A percentile compares a stretch with the other conserved stretches of the same genome.
These are phyloP conservation scores for Aureobasidium subglaciale DNA, from an alignment of 2,329 filamentous ascomycete species.

Conservation along the genomic window DNA sequence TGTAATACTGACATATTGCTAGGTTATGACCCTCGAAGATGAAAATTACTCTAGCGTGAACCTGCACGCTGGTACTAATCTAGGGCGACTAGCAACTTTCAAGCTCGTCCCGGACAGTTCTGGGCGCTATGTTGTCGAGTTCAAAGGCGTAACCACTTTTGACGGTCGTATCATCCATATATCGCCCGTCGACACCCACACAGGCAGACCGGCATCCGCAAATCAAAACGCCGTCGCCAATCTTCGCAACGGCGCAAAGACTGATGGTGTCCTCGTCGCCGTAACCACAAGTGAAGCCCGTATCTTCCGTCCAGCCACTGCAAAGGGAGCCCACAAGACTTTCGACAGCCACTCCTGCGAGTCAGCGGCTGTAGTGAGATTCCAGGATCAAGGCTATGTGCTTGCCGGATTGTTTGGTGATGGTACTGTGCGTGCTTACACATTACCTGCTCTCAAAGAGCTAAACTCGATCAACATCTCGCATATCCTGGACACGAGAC, in stretches of 20 bases:
- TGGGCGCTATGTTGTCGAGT: conserved; percentile 63
- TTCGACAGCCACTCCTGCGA: conserved; percentile 83
- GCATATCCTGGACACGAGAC: conserved; percentile 63
- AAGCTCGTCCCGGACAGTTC: conserved; percentile 71
- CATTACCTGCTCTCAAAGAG: conserved; percentile 82
- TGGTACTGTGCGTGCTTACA: conserved; percentile 69
- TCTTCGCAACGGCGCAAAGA: conserved; percentile 64
- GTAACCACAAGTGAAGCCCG: conserved; percentile 69
- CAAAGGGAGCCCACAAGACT: conserved; percentile 85
- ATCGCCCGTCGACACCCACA: conserved; percentile 70
- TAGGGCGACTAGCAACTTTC: conserved; percentile 79
- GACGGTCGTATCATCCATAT: conserved; percentile 67
- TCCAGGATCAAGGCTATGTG: conserved; percentile 64
- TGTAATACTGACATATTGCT: not conserved
- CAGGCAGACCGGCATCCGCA: conserved; percentile 67
- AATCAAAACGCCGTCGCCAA: conserved; percentile 69
- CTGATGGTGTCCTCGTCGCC: conserved; percentile 74
- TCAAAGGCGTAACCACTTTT: conserved; percentile 60
- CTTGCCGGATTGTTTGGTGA: conserved; percentile 82
- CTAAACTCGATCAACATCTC: conserved; percentile 60
- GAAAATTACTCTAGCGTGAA: conserved; percentile 92
- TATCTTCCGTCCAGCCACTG: conserved; percentile 75
- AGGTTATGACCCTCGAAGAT: conserved; percentile 77
- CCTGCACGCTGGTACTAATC: conserved; percentile 82
- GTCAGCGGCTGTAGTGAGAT: conserved; percentile 67